Evolutionary conservation across 2,329 filamentous ascomycete genomes (phyloP), one percentile per base, ranked within the genome.

Genomic region (Fusarium nodosum): DNA sequence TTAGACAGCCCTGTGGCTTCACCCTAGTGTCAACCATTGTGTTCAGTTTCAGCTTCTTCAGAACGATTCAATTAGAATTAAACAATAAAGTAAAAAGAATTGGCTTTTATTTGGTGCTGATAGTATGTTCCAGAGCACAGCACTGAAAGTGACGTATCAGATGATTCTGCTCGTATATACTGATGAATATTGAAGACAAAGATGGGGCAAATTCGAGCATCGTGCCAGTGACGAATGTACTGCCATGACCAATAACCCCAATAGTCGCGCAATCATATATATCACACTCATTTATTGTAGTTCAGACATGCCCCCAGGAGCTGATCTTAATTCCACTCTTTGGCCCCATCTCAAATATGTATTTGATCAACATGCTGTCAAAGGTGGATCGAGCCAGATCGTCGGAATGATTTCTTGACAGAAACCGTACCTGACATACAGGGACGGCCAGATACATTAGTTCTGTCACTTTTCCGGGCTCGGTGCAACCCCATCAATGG

Each of bases 391-490:
- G 38, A 60, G 56, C 58, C 62, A 61, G 45, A 55, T 53, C 31
- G 33, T 33, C 48, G 67, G 63, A 61, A 64, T 42, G 24, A 30
- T 53, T 36, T 47, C 44, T 54, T 64, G 52, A 46, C 60, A 51
- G 34, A 30, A 39, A 22, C 28, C 30, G 46, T 70, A 59, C 65
- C 60, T 72, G 70, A 11, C 66, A 70, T 66, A 52, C 53, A 60
- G 51, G 31, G 47, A 60, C 51, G 63, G 68, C 46, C 60, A 46
- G 50, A 39, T 64, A 55, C 61, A 60, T 69, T 55, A 57, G 60
- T 56, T 53, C 54, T 52, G n/a, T 70, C 88, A 87, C 57, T 85
- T 86, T 55, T 82, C 81, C 63, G 87, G 83, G 44, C 91, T 77
- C 30, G 84, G 84, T 54, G 82, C 81, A 4, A 83, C 85, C 47